Evolutionary conservation across 106 monocot genomes (phyloP).

Genomic region (Dactylorhiza incarnata): DNA sequence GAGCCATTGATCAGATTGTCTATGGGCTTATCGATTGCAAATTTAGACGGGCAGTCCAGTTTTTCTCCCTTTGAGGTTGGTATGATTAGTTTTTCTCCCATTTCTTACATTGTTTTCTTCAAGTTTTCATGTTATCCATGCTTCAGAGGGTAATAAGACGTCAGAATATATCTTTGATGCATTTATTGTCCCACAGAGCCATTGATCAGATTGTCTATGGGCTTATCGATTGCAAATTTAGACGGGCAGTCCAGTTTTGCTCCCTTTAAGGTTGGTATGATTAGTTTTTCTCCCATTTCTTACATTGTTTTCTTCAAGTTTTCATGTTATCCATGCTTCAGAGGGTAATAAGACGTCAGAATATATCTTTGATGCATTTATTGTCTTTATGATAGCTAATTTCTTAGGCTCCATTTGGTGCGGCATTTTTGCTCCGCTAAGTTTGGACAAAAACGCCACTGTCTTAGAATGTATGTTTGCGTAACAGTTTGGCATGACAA

Average conservation of each 20-base stretch:
- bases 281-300: not conserved
- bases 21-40: constrained; percentile 50
- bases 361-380: not conserved
- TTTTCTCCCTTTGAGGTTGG: constrained; percentile 89
- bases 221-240: too few relatives aligned
- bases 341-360: not conserved
- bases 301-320: not conserved
- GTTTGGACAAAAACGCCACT: too few relatives aligned
- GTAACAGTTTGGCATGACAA: too few relatives aligned
- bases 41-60: constrained; percentile 56
- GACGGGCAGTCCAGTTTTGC: too few relatives aligned
- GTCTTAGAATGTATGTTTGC: too few relatives aligned
- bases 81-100: not conserved
- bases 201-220: too few relatives aligned
- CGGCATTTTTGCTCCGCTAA: too few relatives aligned
- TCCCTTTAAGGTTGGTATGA: too few relatives aligned
- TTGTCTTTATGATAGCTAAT: not conserved
- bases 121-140: not conserved
- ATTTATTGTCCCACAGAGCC: not conserved
- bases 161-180: not conserved
- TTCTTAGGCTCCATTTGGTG: too few relatives aligned
- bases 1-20: constrained; percentile 51
- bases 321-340: not conserved
- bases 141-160: not conserved
- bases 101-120: not conserved